These are phyloP conservation scores for Hortaea werneckii DNA, from an alignment of 2,329 filamentous ascomycete species.

Conservation along the genomic window DNA sequence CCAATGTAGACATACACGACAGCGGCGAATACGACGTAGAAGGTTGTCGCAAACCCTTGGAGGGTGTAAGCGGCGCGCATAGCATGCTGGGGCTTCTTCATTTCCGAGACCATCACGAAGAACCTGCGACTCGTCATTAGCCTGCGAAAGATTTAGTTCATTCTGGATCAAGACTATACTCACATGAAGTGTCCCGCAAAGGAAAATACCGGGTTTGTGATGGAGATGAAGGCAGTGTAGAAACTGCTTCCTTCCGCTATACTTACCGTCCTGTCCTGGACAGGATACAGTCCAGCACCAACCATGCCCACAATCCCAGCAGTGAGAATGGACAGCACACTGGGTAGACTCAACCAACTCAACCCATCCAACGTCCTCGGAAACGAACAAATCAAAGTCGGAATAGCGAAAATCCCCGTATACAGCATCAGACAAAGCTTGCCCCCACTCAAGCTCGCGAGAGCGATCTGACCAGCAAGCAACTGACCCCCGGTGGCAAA, in stretches of 20 bases:
- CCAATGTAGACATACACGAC: slow-evolving; percentile 45
- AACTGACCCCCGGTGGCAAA: slow-evolving; percentile 62
- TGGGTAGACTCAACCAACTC: slow-evolving; percentile 52
- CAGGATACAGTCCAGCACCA: slow-evolving; percentile 45
- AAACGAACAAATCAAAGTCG: slow-evolving; percentile 50
- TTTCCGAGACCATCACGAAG: slow-evolving; percentile 45
- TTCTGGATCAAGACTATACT: slow-evolving; percentile 22
- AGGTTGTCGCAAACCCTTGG: slow-evolving; percentile 40
- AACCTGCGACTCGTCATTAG: slow-evolving; percentile 28
- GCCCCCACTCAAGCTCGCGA: slow-evolving; percentile 54
- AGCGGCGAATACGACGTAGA: slow-evolving; percentile 42
- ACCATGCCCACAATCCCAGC: slow-evolving; percentile 60
- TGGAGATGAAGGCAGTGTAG: slow-evolving; percentile 47
- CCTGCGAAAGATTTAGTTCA: background rate
- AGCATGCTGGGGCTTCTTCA: slow-evolving; percentile 38
- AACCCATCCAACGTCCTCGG: slow-evolving; percentile 55
- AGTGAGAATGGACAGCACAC: slow-evolving; percentile 41
- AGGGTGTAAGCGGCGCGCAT: slow-evolving; percentile 44
- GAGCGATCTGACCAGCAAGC: slow-evolving; percentile 60
- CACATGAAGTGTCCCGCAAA: slow-evolving; percentile 50
- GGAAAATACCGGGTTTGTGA: slow-evolving; percentile 60
- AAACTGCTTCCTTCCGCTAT: slow-evolving; percentile 28
- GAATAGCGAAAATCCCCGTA: slow-evolving; percentile 47
- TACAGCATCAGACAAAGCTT: slow-evolving; percentile 56
- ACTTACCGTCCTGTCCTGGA: slow-evolving; percentile 31